phyloP scores from a whole-genome alignment of 805 yeast genomes.

The Metschnikowia picachoensis region DNA sequence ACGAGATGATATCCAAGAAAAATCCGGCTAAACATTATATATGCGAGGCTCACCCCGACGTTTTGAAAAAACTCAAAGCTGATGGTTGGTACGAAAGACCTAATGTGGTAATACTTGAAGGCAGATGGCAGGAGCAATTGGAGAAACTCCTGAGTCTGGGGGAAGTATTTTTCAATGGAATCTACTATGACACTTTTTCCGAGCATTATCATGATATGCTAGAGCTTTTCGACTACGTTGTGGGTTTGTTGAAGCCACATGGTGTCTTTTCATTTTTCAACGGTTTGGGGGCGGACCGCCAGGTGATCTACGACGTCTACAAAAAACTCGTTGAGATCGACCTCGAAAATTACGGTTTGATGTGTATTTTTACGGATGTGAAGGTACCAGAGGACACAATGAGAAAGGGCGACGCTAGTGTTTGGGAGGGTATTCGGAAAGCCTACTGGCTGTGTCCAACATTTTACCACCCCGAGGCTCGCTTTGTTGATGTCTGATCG shows the following conservation, averaged over 20 bases:
- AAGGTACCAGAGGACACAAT: constrained; percentile 41
- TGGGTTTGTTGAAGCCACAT: constrained; percentile 75
- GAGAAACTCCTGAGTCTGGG: constrained; percentile 57
- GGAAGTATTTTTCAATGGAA: constrained; percentile 81
- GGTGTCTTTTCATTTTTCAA: constrained; percentile 91
- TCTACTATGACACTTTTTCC: constrained; percentile 90
- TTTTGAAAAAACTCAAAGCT: constrained; percentile 55
- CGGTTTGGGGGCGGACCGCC: constrained; percentile 58
- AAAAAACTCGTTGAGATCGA: constrained; percentile 77
- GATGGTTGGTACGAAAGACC: constrained; percentile 83
- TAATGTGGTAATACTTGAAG: constrained; percentile 71
- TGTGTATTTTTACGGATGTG: constrained; percentile 51
- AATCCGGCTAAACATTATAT: constrained; percentile 74
- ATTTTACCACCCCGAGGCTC: constrained; percentile 62
- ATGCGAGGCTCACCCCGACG: constrained; percentile 94
- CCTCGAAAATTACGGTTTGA: constrained; percentile 71
- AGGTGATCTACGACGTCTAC: constrained; percentile 61
- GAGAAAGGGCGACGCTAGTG: constrained; percentile 30
- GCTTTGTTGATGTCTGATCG: constrained; percentile 32
- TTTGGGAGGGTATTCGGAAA: constrained; percentile 60
- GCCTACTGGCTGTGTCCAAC: constrained; percentile 68
- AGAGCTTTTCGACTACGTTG: constrained; percentile 74
- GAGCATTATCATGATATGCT: constrained; percentile 90
- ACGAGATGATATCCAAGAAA: constrained; percentile 53
- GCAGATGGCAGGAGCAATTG: constrained; percentile 89